phyloP scores from a whole-genome alignment of 1,284 basidiomycete genomes.

The Tilletia indica region DNA sequence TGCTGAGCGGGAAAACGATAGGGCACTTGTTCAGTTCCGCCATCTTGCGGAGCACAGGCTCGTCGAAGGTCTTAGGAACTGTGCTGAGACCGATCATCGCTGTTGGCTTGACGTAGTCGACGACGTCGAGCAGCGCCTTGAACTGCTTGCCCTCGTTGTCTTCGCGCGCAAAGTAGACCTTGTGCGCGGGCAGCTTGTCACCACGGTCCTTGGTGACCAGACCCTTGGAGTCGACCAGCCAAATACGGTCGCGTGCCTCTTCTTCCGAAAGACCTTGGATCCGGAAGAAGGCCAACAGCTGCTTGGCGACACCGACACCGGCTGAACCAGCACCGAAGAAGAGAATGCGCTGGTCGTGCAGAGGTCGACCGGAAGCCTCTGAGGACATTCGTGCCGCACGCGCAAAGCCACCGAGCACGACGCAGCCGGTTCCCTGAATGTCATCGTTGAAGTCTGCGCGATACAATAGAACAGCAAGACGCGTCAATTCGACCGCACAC shows the following conservation, averaged over 20 bases:
- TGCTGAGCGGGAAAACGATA: conserved; percentile 94
- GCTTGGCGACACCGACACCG: conserved; percentile 67
- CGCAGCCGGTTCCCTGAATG: conserved; percentile 63
- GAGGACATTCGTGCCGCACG: conserved; percentile 79
- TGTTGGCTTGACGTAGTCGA: conserved; percentile 83
- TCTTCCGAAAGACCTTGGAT: conserved; percentile 45
- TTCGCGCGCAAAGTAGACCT: conserved; percentile 48
- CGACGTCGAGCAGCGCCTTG: conserved; percentile 68
- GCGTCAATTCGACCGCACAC: not conserved
- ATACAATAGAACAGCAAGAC: not conserved
- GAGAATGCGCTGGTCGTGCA: conserved; percentile 78
- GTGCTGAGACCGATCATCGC: conserved; percentile 88
- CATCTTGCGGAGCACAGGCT: conserved; percentile 76
- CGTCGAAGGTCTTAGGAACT: conserved; percentile 76
- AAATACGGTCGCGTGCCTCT: conserved; percentile 49
- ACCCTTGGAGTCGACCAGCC: conserved; percentile 53
- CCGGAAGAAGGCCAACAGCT: conserved; percentile 54
- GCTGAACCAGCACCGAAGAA: conserved; percentile 88
- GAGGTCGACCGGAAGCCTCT: conserved; percentile 68
- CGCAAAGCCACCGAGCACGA: conserved; percentile 84
- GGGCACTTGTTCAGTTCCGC: conserved; percentile 78
- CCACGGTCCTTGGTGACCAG: conserved; percentile 51
- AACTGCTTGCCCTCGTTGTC: conserved; percentile 50
- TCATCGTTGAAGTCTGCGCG: conserved; percentile 69
- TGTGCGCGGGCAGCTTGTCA: conserved; percentile 49